Base-by-base conservation (phyloP, 2,329 filamentous ascomycete species). In the Fusarium irregulare region DNA sequence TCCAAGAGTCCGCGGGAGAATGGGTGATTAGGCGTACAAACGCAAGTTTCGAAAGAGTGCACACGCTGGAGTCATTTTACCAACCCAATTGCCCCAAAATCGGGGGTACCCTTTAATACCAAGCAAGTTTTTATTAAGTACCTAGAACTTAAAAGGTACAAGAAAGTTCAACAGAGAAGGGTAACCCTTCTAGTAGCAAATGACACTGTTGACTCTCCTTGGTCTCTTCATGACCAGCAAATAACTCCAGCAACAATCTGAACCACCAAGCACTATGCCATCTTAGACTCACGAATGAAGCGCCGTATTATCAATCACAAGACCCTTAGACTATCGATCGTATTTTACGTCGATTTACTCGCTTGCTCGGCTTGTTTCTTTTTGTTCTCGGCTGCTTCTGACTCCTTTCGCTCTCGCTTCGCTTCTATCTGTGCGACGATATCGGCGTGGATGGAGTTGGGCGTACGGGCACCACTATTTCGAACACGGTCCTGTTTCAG, bases 381-480 rank as follows among this genome's bases (percentile, higher is more conserved):
- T 6, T 28, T 40, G 16, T 30, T 49, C 20, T 44, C 40, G 9
- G 25, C 25, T 28, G 20, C 54, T 12, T 46, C 49, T 7, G 56
- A 55, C 7, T 55, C 30, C 28, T 41, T 56, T 23, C 57, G 57
- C 20, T 67, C 54, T 25, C 46, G 61, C 28, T 65, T 71, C 23
- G 65, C 66, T 47, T 66, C 66, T 27, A 74, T 65, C 47, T 73
- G 71, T n/a, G 65, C 64, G 45, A 73, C 51, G 41, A 76, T 77
- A 59, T 77, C 73, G 27, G 64, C 65, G 13, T 66, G 73, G 10
- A 78, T 64, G 18, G 76, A 76, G 20, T 47, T 48, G 7, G 75
- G 75, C 6, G 75, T 74, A 30, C 64, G 67, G 2, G 76, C 75
- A 16, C 76, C 73, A 8, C 44, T 75, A 45, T 71, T 73, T 42